Evolutionary conservation across 176 grass and related monocot species (phyloP), one percentile per base, ranked within the genome.

Genomic region (Echinochloa phyllopogon): DNA sequence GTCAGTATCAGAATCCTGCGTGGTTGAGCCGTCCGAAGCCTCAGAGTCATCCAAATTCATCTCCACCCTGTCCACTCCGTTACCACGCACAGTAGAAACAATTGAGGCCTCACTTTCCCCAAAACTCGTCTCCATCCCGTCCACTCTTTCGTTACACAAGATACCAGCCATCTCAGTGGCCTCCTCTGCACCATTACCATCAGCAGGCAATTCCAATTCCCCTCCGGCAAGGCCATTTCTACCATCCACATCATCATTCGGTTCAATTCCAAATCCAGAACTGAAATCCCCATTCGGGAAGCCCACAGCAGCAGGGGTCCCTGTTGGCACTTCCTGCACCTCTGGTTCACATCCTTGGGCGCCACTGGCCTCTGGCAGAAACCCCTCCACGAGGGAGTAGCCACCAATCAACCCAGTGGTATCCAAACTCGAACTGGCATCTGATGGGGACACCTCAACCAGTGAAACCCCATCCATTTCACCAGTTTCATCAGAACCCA

Each of bases 21-120:
- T 81, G 89, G 79, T 94, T 63, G 90, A 96, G 45, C 81, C 60
- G 61, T 92, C 89, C 4, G 91, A 94, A 84, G 55, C 77, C 51
- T 84, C 86, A 67, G 84, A 84, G 77, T 85, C 85, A 67, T 90
- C 91, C 85, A 90, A 89, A 67, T 40, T 89, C 60, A 12, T 82
- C 76, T 78, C 66, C 88, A 90, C 87, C 73, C 74, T 52, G 88
- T 79, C 79, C 79, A 79, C 84, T 73, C 59, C 79, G 72, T 67
- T 2, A 60, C 18, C 66, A 4, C 13, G 52, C 44, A 20, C 18
- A 40, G 63, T 90, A 65, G 89, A 90, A 37, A 67, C 75, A 78
- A 81, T 73, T 13, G 82, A 83, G 15, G 78, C 75, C 78, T 45
- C 83, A 45, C 7, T 6, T 12, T 20, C 15, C 10, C n/a, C 44